Base-by-base conservation (phyloP, 768 basidiomycete species). In the Lentinula raphanica region DNA sequence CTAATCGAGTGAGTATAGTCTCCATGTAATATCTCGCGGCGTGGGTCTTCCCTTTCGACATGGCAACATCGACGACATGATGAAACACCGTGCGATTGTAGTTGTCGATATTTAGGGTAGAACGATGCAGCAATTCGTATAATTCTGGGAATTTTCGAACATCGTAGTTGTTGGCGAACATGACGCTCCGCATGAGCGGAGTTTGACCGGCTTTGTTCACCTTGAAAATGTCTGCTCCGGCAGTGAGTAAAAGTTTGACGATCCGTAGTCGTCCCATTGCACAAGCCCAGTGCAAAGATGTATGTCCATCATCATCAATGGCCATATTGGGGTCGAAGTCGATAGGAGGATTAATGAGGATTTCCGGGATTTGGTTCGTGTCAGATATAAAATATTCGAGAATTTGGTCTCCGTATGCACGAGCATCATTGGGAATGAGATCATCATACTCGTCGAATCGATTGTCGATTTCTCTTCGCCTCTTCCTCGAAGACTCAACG, bases 121-220 rank as follows among this genome's bases (percentile, higher is more conserved):
- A 96, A n/a, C 94, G 89, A 67, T 98, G 97, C 35, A 99, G 74
- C 13, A 99, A 83, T 69, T 98, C 95, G 73, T 97, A 98, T 17
- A 99, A 78, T 70, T 98, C 96, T 2, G 94, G 93, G 66, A 99
- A 99, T 71, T 99, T 99, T 63, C 97, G 91, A 48, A 98, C 90
- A 71, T 99, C 97, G 69, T 99, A 99, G 70, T 98, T 99, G 72
- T 99, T 99, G 50, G 93, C 92, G 71, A 98, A 99, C 96, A 98
- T 98, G 65, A 99, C 97, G 66, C 88, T 89, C 15, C 97, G 92
- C 97, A 99, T 99, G 42, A 99, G 76, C 1, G 96, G 90, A 13
- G 97, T 98, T 72, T 98, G 97, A 3, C 97, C 97, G 11, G 93
- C 85, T 67, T 90, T 92, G 76, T 98, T 99, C 62, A 95, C 94